phyloP scores from a whole-genome alignment of 495 filamentous ascomycete species.

The Geoglossum glabrum region DNA sequence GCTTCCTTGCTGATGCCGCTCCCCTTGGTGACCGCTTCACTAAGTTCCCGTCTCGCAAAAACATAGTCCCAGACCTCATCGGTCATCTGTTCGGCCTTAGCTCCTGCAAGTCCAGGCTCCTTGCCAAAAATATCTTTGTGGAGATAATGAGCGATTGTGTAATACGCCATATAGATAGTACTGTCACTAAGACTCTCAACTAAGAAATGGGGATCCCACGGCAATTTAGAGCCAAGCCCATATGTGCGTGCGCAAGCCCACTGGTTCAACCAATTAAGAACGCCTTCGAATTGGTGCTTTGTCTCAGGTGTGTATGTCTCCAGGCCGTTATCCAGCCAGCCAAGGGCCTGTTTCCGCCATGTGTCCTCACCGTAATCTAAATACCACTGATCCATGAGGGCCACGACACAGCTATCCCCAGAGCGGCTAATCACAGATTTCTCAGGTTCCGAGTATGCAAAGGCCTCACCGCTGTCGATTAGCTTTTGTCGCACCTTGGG shows the following conservation, averaged over 20 bases:
- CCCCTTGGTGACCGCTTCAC: conserved; percentile 37
- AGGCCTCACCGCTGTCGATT: conserved; percentile 59
- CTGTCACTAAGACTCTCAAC: conserved; percentile 86
- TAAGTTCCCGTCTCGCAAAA: conserved; percentile 47
- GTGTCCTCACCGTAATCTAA: conserved; percentile 73
- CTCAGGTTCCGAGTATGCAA: conserved; percentile 85
- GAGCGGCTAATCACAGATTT: conserved; percentile 68
- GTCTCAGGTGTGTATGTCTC: conserved; percentile 65
- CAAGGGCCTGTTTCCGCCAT: conserved; percentile 59
- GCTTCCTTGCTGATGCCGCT: conserved; percentile 49
- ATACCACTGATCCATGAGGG: conserved; percentile 92
- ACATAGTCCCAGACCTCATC: conserved; percentile 96
- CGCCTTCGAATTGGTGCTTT: conserved; percentile 64
- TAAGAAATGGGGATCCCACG: conserved; percentile 81
- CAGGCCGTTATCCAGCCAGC: conserved; percentile 51
- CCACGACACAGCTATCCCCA: conserved; percentile 79
- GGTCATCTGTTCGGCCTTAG: conserved; percentile 73
- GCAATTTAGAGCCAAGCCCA: conserved; percentile 80
- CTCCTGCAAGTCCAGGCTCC: conserved; percentile 39
- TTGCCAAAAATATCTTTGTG: conserved; percentile 67
- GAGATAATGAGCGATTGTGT: conserved; percentile 77
- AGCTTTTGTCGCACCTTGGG: conserved; percentile 65
- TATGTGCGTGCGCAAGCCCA: conserved; percentile 91
- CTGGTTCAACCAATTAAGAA: conserved; percentile 76
- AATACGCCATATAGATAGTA: conserved; percentile 94